A percentile compares a stretch with the other conserved stretches of the same genome.
phyloP scores from a whole-genome alignment of 352 stramenopile species.

The Phytophthora nicotianae region DNA sequence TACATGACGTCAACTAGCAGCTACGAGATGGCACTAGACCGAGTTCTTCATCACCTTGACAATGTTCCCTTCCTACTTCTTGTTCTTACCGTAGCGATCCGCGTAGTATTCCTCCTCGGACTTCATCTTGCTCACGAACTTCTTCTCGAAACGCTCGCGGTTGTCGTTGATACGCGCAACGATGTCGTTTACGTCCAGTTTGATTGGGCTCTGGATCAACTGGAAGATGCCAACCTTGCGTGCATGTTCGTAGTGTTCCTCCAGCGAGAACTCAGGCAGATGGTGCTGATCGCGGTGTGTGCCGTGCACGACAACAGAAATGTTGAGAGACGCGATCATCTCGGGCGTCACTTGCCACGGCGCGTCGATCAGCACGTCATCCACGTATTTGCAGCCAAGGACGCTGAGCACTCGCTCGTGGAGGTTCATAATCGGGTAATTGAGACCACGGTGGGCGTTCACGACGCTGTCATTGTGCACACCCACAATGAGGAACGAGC shows the following conservation, averaged over 20 bases:
- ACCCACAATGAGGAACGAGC: conserved; percentile 97
- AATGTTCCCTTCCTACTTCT: conserved; percentile 35
- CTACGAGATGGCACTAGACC: conserved; percentile 1
- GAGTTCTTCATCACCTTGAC: background rate
- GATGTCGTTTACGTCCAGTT: conserved; percentile 87
- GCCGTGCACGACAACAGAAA: conserved; percentile 86
- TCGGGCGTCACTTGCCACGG: conserved; percentile 95
- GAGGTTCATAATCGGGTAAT: conserved; percentile 98
- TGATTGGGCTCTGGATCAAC: conserved; percentile 71
- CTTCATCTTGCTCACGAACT: conserved; percentile 94
- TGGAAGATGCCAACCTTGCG: conserved; percentile 86
- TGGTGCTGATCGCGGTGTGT: conserved; percentile 84
- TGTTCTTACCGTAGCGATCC: conserved; percentile 79
- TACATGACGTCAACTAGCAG: conserved; percentile 21
- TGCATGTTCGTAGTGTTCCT: conserved; percentile 83
- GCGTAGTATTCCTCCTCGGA: conserved; percentile 93
- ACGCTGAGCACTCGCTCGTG: conserved; percentile 98
- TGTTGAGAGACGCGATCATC: conserved; percentile 94
- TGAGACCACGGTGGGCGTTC: conserved; percentile 87
- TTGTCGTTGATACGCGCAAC: conserved; percentile 91
- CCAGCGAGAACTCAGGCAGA: conserved; percentile 59
- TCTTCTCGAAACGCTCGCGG: conserved; percentile 91
- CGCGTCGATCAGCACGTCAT: conserved; percentile 98
- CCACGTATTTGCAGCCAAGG: conserved; percentile 95
- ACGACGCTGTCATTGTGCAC: conserved; percentile 96